A percentile compares a stretch with the other conserved stretches of the same genome.
phyloP scores from a whole-genome alignment of 306 rosid species.

The Malus asiatica region DNA sequence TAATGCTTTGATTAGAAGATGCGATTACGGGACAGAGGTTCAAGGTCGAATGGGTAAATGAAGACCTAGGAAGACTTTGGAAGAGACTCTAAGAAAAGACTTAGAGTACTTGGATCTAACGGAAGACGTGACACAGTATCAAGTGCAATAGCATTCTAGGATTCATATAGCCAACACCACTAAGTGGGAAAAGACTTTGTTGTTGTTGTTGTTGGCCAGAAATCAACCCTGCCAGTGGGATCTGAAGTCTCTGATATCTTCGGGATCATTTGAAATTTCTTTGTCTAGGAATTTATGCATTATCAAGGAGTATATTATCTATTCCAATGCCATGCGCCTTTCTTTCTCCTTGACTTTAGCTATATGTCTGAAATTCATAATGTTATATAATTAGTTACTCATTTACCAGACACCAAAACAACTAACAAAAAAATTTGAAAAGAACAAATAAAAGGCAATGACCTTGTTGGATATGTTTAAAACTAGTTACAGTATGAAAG shows the following conservation, averaged over 20 bases:
- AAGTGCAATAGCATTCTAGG: too few relatives aligned
- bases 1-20: too few relatives aligned
- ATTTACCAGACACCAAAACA: background rate
- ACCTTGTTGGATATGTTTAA: background rate
- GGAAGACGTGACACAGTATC: too few relatives aligned
- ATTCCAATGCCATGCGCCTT: constrained; percentile 53
- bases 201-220: constrained; percentile 35
- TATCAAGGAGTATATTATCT: constrained; percentile 76
- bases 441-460: background rate
- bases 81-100: too few relatives aligned
- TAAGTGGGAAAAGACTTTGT: too few relatives aligned
- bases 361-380: constrained; percentile 64
- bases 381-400: constrained; percentile 15
- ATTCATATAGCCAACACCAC: too few relatives aligned
- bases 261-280: constrained; percentile 67
- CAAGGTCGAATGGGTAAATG: too few relatives aligned
- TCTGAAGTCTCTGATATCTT: constrained; percentile 55
- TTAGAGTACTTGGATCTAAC: too few relatives aligned
- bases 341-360: constrained; percentile 82
- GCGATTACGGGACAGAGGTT: too few relatives aligned
- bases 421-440: constrained; percentile 15
- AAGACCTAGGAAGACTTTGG: too few relatives aligned
- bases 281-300: constrained; percentile 59
- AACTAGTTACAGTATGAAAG: background rate
- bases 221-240: constrained; percentile 68